Evolutionary conservation across 495 filamentous ascomycete species (phyloP), one percentile per base, ranked within the genome.

Genomic region (Neurospora sp.): DNA sequence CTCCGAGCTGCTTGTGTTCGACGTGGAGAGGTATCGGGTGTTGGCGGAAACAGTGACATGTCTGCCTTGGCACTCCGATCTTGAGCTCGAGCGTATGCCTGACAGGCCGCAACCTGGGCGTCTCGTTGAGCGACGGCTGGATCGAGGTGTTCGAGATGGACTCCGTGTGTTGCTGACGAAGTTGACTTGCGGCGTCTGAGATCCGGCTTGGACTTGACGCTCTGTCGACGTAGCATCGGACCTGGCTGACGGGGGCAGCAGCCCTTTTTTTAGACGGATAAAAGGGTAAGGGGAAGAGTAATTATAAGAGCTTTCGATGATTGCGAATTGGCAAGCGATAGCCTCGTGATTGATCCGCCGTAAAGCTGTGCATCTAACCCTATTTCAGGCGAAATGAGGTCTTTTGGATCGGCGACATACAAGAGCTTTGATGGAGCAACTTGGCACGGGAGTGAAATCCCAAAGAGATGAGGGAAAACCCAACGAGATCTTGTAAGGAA

Each of bases 81-180:
- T 53, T 81, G 86, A 41, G 89, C 89, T 73, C 87, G 85, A 16
- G 82, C 78, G 82, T 89, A 93, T 48, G 92, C 92, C 73, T 85
- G 81, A 35, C 83, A 84, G n/a, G 92, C 92, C 69, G 92, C 92
- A 45, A 86, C 86, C 10, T 89, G 85, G 39, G 92, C 92, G 77
- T 92, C 87, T 40, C 84, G 81, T 68, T 87, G 85, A 12, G 87
- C 87, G n/a, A 84, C 75, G 22, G 86, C 83, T 8, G 89, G 84
- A 65, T 89, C 84, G 59, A 89, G 83, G 41, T 84, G 76, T 41
- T 88, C 84, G 17, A 82, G 75, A 40, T 81, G 77, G 41, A 83
- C 82, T 38, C 82, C 86, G 71, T 84, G 84, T 31, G 53, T 65
- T 40, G 88, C 82, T 20, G 90, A 91, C 68, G 87, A 87, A 59